phyloP scores from a whole-genome alignment of 2,329 filamentous ascomycete genomes.

The Davidsoniella virescens region DNA sequence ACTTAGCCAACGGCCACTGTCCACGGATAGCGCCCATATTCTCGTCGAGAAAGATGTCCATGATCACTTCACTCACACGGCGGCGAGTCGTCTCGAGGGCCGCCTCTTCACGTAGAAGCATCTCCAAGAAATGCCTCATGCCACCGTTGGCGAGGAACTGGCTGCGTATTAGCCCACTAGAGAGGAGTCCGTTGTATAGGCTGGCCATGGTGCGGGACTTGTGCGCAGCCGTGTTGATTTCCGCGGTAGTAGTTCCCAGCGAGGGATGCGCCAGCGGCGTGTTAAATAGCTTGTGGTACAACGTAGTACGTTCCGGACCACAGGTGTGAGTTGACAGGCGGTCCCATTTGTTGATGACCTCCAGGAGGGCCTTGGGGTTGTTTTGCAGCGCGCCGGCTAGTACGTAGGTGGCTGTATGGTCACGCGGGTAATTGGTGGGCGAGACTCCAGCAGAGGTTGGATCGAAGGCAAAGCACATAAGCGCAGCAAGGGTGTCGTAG shows the following conservation, averaged over 20 bases:
- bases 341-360: slow-evolving; percentile 33
- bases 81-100: slow-evolving; percentile 34
- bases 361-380: slow-evolving; percentile 43
- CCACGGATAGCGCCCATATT: slow-evolving; percentile 43
- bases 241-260: not conserved
- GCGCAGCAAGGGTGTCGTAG: slow-evolving; percentile 32
- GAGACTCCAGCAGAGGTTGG: slow-evolving; percentile 15
- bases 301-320: slow-evolving; percentile 15
- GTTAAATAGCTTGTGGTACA: slow-evolving; percentile 7
- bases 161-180: slow-evolving; percentile 32
- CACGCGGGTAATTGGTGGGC: slow-evolving; percentile 21
- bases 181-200: slow-evolving; percentile 40
- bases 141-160: slow-evolving; percentile 40
- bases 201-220: slow-evolving; percentile 26
- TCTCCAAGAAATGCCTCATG: slow-evolving; percentile 36
- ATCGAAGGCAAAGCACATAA: slow-evolving; percentile 38
- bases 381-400: slow-evolving; percentile 45
- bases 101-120: slow-evolving; percentile 23
- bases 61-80: slow-evolving; percentile 40
- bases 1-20: slow-evolving; percentile 33
- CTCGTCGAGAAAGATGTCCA: slow-evolving; percentile 51
- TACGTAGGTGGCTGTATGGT: slow-evolving; percentile 39
- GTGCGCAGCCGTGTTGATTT: slow-evolving; percentile 18
- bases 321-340: slow-evolving; percentile 26
- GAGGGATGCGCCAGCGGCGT: slow-evolving; percentile 3